Conservation (phyloP, 495 filamentous ascomycete genomes). For the Podospora pseudopauciseta region DNA sequence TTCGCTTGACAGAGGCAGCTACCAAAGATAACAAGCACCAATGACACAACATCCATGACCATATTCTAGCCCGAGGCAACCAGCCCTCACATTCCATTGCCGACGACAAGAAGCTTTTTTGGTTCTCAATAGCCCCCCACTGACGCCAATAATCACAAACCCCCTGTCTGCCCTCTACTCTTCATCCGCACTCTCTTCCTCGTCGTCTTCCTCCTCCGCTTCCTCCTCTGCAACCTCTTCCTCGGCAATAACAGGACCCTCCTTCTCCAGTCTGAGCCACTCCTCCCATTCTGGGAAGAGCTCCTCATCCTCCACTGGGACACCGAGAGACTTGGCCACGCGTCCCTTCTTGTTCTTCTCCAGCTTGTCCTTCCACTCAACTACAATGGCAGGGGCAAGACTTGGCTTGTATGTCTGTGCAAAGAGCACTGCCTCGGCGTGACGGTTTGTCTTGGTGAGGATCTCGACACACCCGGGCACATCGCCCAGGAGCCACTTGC, state of each 20-base stretch:
- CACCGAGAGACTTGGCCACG: slow-evolving; percentile 73
- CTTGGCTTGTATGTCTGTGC: slow-evolving; percentile 92
- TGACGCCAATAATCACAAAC: slow-evolving; percentile 6
- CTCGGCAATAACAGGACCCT: slow-evolving; percentile 48
- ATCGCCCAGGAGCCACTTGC: slow-evolving; percentile 83
- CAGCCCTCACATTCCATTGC: no score
- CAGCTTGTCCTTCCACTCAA: slow-evolving; percentile 73
- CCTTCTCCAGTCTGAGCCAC: slow-evolving; percentile 75
- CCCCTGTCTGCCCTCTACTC: slow-evolving; percentile 13
- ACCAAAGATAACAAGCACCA: neutral
- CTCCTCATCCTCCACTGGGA: slow-evolving; percentile 84
- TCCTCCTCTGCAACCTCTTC: slow-evolving; percentile 27
- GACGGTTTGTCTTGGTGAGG: slow-evolving; percentile 69
- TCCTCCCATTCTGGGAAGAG: slow-evolving; percentile 96
- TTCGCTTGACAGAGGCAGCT: slow-evolving; percentile 2
- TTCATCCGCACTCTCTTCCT: slow-evolving; percentile 19
- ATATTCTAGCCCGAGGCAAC: neutral
- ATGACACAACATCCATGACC: neutral
- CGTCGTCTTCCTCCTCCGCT: slow-evolving; percentile 17
- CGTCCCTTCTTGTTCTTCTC: slow-evolving; percentile 80
- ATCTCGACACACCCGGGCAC: slow-evolving; percentile 77
- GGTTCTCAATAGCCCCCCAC: neutral
- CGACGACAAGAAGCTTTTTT: neutral
- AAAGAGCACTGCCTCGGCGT: slow-evolving; percentile 84
- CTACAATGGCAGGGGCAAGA: slow-evolving; percentile 61